phyloP scores from a whole-genome alignment of 257 asterid species.

The Capsicum pubescens region DNA sequence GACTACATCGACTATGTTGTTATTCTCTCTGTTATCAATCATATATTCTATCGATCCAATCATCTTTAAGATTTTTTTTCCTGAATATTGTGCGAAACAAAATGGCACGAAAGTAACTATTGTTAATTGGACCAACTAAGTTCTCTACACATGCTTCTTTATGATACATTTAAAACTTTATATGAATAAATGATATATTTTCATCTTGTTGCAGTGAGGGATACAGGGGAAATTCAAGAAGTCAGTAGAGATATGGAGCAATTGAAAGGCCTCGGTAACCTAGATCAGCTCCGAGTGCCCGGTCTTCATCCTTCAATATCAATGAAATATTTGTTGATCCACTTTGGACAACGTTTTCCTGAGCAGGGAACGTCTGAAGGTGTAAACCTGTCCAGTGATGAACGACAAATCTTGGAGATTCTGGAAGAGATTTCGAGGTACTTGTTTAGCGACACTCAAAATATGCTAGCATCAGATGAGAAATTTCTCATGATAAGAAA shows the following conservation, averaged over 20 bases:
- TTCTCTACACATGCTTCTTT: no score
- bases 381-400: constrained; percentile 70
- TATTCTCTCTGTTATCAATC: no score
- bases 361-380: constrained; percentile 64
- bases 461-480: constrained; percentile 66
- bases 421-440: constrained; percentile 38
- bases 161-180: no score
- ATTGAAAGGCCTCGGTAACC: constrained; percentile 63
- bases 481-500: constrained; percentile 80
- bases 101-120: no score
- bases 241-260: constrained; percentile 54
- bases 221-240: constrained; percentile 48
- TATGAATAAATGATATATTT: no score
- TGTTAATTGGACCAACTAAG: no score
- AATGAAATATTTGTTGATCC: constrained; percentile 83
- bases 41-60: no score
- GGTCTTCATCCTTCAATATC: constrained; percentile 85
- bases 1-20: no score
- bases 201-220: constrained; percentile 48
- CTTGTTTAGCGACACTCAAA: constrained; percentile 69
- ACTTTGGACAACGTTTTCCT: constrained; percentile 79
- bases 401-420: constrained; percentile 69
- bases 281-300: constrained; percentile 82
- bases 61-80: no score
- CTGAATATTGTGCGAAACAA: no score